Evolutionary conservation across 352 stramenopile species (phyloP).

Genomic region (Saprolegnia diclina): DNA sequence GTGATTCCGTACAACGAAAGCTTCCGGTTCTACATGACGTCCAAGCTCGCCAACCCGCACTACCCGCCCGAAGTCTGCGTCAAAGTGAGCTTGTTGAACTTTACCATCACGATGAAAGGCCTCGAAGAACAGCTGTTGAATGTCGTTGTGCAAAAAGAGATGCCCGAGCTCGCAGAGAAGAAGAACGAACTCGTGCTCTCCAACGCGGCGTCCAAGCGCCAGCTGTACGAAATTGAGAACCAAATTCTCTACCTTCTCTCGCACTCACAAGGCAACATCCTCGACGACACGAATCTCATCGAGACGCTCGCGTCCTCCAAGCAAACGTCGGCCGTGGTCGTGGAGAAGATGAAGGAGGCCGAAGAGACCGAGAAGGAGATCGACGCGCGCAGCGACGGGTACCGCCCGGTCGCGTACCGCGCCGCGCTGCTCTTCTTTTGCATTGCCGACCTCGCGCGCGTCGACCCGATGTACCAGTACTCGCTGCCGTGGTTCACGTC

Average conservation of each 20-base stretch:
- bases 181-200: constrained; percentile 88
- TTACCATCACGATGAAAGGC: constrained; percentile 89
- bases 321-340: constrained; percentile 71
- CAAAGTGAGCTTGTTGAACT: constrained; percentile 90
- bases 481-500: constrained; percentile 90
- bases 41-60: constrained; percentile 89
- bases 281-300: constrained; percentile 90
- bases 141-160: constrained; percentile 84
- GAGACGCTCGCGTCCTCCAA: constrained; percentile 83
- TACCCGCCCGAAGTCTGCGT: constrained; percentile 88
- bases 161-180: constrained; percentile 85
- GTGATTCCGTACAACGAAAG: constrained; percentile 88
- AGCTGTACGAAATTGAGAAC: constrained; percentile 90
- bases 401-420: constrained; percentile 83
- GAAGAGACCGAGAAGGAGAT: constrained; percentile 89
- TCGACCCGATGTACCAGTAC: constrained; percentile 91
- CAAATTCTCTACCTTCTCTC: constrained; percentile 89
- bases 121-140: constrained; percentile 88
- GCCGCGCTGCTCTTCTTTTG: constrained; percentile 89
- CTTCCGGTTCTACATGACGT: constrained; percentile 91
- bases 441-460: constrained; percentile 80
- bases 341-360: constrained; percentile 87
- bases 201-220: constrained; percentile 82
- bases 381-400: constrained; percentile 77
- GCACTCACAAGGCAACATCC: constrained; percentile 88